These are phyloP conservation scores for Sarocladium strictum DNA, from an alignment of 2,329 filamentous ascomycete species.

Conservation along the genomic window DNA sequence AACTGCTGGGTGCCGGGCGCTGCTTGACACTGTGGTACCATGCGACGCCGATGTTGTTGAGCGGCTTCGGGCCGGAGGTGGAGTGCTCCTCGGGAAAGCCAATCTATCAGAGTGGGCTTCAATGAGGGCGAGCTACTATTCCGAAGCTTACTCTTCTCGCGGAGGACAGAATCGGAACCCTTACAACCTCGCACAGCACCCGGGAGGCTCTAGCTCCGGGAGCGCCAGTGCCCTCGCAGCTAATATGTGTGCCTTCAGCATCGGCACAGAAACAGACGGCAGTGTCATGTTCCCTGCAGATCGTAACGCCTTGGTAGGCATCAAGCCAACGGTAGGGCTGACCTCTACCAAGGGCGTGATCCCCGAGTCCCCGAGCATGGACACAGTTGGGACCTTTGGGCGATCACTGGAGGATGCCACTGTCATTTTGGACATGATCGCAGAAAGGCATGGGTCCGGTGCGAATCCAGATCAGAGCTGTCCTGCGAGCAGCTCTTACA, in stretches of 20 bases:
- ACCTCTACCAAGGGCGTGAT: constrained; percentile 60
- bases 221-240: constrained; percentile 58
- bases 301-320: constrained; percentile 62
- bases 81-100: constrained; percentile 65
- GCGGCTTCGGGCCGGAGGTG: constrained; percentile 57
- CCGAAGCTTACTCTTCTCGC: constrained; percentile 59
- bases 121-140: constrained; percentile 62
- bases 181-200: constrained; percentile 63
- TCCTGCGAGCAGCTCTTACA: constrained; percentile 59
- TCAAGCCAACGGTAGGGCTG: constrained; percentile 71
- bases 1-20: constrained; percentile 62
- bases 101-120: constrained; percentile 69
- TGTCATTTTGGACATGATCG: constrained; percentile 49
- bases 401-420: constrained; percentile 64
- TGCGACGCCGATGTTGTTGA: constrained; percentile 50
- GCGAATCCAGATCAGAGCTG: too few species aligned
- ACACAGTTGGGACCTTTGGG: constrained; percentile 62
- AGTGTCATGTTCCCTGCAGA: constrained; percentile 67
- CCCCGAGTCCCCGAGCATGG: constrained; percentile 61
- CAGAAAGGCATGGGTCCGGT: constrained; percentile 43
- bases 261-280: constrained; percentile 61
- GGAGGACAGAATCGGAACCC: constrained; percentile 60
- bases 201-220: constrained; percentile 64
- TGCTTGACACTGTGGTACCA: constrained; percentile 50
- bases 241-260: constrained; percentile 55